Base-by-base conservation (phyloP, 768 basidiomycete genomes). In the Lentinus tigrinus region DNA sequence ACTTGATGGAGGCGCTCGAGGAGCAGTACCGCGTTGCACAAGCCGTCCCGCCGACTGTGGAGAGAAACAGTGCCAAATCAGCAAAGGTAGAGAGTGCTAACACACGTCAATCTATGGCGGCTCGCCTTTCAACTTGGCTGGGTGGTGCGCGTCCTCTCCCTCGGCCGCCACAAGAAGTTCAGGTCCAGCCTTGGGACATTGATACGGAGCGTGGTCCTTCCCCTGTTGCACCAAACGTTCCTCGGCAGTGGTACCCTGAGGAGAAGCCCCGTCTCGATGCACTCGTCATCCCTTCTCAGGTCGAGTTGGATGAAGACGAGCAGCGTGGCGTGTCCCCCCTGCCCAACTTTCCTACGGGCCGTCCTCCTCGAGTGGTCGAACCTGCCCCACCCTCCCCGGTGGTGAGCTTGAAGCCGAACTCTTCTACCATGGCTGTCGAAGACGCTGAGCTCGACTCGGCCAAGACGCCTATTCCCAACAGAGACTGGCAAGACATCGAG, bases 101-200 rank as follows among this genome's bases (percentile, higher is more conserved):
- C 34, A 51, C 51, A 40, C 60, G 56, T 27, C 55, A 61, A 38
- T 61, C 60, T 19, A 61, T 61, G 60, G 60, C 54, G 2, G 60
- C 50, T 6, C 60, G 60, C 24, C 40, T 61, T 14, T 61, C 60
- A 16, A 61, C 60, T 4, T 61, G 60, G 60, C 44, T 61, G 14
- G 60, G 55, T 11, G 34, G 42, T 16, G 58, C 38, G 21, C 58
- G 58, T 8, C 58, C 58, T 10, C 40, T 54, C 9, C 54, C 47
- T 14, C 60, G 52, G 8, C 51, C 60, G 9, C 36, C 3, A 16
- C 28, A 34, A 10, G 31, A 31, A 7, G 26, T 5, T 17, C 28
- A 51, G 34, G 40, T 54, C 24, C 60, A 57, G 47, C 52, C 60
- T 5, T 61, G 60, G 60, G 60, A 61, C 14, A 52, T 61, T 34